Base-by-base conservation (phyloP, 768 basidiomycete genomes). In the Clitopilus hobsonii region DNA sequence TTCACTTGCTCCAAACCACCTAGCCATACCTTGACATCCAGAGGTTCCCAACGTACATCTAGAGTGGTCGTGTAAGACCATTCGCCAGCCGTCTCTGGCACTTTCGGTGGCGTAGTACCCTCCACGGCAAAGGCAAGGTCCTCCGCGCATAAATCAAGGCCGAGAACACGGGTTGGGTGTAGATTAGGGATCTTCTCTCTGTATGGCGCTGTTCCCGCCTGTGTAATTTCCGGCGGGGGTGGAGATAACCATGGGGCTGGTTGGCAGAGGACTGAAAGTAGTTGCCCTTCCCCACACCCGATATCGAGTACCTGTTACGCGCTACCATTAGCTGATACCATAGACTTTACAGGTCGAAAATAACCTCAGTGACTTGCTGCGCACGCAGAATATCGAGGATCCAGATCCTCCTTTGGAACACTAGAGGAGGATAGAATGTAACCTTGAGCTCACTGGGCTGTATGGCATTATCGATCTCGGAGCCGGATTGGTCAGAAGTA, bases 271-370 rank as follows among this genome's bases (percentile, higher is more conserved):
- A 84, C 78, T 0, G 74, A 67, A 13, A 94, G 80, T 6, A 94
- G 76, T 32, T 84, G 74, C 20, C 92, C 92, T 68, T 90, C 84
- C 36, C 92, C 92, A 61, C 92, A 95, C 3, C 92, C 92, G 24
- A 92, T 74, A 61, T 95, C 92, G 49, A 93, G 72, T 6, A 94
- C 76, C 90, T 92, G 54, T n/a, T n/a, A n/a, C 22, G 11, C 24
- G 8, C 13, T 14, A 38, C 47, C n/a, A 38, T 56, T 49, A 30
- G 23, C 41, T 13, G 1, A 25, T n/a, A 6, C 36, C 26, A 30
- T 18, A 22, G 26, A 55, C n/a, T n/a, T n/a, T n/a, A n/a, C n/a
- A 41, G 8, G 32, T 54, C 38, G 29, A 51, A 38, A 38, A n/a
- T 41, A 18, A 13, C 87, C 65, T 79, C 72, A 10, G 78, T 71